phyloP scores from a whole-genome alignment of 2,329 filamentous ascomycete species.

The Penicillium olsonii region DNA sequence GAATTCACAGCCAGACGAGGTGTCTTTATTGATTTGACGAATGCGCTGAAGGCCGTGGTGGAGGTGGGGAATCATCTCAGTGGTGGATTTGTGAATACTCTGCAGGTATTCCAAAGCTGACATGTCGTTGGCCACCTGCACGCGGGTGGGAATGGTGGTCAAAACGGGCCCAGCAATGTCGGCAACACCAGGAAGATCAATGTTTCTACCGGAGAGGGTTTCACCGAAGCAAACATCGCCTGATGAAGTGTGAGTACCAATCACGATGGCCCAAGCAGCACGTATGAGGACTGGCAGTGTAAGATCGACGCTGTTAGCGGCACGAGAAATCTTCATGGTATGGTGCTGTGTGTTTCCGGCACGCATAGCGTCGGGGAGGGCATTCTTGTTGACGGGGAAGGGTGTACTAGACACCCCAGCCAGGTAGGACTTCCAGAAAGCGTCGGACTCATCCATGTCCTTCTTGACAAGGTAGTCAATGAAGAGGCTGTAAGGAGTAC shows the following conservation, averaged over 20 bases:
- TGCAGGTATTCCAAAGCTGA: slow-evolving; percentile 54
- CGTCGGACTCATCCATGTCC: slow-evolving; percentile 30
- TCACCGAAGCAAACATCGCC: slow-evolving; percentile 57
- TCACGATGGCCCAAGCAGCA: slow-evolving; percentile 54
- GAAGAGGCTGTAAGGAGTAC: slow-evolving; percentile 31
- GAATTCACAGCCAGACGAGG: slow-evolving; percentile 48
- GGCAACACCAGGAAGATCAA: slow-evolving; percentile 51
- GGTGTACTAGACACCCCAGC: slow-evolving; percentile 26
- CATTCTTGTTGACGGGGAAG: slow-evolving; percentile 32
- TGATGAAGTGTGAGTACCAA: slow-evolving; percentile 51
- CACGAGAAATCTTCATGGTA: slow-evolving; percentile 24
- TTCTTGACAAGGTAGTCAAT: slow-evolving; percentile 33
- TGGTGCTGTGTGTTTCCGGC: slow-evolving; percentile 28
- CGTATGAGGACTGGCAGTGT: slow-evolving; percentile 56
- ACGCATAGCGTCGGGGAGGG: slow-evolving; percentile 21
- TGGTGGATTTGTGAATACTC: slow-evolving; percentile 57
- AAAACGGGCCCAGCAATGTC: slow-evolving; percentile 50
- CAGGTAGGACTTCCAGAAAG: slow-evolving; percentile 36
- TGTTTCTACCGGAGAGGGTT: slow-evolving; percentile 56
- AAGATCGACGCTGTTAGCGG: slow-evolving; percentile 21
- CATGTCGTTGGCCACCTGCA: slow-evolving; percentile 41
- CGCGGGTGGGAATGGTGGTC: slow-evolving; percentile 40
- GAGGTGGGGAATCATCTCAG: slow-evolving; percentile 63
- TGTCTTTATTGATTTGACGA: slow-evolving; percentile 54
- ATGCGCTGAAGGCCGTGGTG: slow-evolving; percentile 60